These are phyloP conservation scores for Microdochium bolleyi DNA, from an alignment of 2,329 filamentous ascomycete genomes.

Conservation along the genomic window DNA sequence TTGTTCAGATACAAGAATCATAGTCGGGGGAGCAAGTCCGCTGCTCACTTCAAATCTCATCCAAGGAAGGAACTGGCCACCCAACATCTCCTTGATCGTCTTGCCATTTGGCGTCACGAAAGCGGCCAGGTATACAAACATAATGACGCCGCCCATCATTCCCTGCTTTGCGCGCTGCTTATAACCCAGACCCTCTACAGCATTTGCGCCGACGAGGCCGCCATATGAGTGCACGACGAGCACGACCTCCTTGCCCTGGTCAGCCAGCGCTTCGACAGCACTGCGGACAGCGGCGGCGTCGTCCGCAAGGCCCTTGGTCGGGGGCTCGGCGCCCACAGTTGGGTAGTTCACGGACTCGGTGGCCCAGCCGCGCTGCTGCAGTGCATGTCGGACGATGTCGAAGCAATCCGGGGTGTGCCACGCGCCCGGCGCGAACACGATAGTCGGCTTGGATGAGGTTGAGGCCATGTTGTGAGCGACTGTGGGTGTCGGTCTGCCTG, in stretches of 20 bases:
- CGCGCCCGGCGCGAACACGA: slow-evolving; percentile 25
- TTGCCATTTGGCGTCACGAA: slow-evolving; percentile 13
- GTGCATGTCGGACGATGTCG: slow-evolving; percentile 12
- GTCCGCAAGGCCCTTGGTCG: slow-evolving; percentile 10
- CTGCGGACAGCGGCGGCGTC: slow-evolving; percentile 18
- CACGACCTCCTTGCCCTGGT: slow-evolving; percentile 20
- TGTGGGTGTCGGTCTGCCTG: neutral
- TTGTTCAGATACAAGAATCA: neutral
- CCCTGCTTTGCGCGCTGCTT: slow-evolving; percentile 18
- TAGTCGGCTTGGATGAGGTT: slow-evolving; percentile 8
- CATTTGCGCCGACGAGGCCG: slow-evolving; percentile 14
- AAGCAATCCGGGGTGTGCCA: slow-evolving; percentile 22
- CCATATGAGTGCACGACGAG: slow-evolving; percentile 23
- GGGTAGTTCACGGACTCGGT: slow-evolving; percentile 20
- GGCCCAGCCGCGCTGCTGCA: slow-evolving; percentile 17
- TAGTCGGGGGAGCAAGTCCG: neutral
- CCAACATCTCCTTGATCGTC: slow-evolving; percentile 11
- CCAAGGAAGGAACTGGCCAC: slow-evolving; percentile 13
- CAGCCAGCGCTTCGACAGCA: slow-evolving; percentile 10
- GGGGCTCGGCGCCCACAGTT: slow-evolving; percentile 19
- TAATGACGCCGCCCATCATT: slow-evolving; percentile 23
- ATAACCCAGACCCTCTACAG: slow-evolving; percentile 17
- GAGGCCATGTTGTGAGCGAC: neutral
- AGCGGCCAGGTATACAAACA: slow-evolving; percentile 18
- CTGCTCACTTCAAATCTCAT: slow-evolving; percentile 7